These are phyloP conservation scores for Cyclaneusma minus DNA, from an alignment of 2,329 filamentous ascomycete genomes.

Conservation along the genomic window DNA sequence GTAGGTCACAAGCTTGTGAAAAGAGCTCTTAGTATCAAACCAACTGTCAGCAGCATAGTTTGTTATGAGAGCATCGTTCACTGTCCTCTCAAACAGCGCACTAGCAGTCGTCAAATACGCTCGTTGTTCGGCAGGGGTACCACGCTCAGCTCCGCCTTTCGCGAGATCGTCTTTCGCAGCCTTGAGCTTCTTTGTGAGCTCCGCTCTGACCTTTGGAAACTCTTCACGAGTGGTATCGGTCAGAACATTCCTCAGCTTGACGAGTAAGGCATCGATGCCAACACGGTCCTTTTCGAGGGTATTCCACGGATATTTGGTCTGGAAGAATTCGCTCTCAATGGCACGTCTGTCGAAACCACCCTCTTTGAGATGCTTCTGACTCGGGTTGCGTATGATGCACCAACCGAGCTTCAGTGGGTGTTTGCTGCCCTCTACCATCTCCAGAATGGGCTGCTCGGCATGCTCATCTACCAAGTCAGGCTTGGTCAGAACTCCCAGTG, in stretches of 20 bases:
- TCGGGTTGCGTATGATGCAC: constrained; percentile 6
- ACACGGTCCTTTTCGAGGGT: constrained; percentile 6
- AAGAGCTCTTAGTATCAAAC: no score
- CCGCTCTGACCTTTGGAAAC: constrained; percentile 5
- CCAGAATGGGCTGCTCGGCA: constrained; percentile 4
- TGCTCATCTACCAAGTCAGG: constrained; percentile 27
- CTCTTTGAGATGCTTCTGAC: constrained; percentile 5
- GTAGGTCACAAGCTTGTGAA: no score
- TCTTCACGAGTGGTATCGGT: constrained; percentile 5
- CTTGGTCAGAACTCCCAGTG: constrained; percentile 35
- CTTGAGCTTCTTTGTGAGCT: constrained; percentile 5
- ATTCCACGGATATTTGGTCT: constrained; percentile 6
- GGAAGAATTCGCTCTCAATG: constrained; percentile 4
- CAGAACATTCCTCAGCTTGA: constrained; percentile 5
- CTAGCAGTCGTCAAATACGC: constrained; percentile 5
- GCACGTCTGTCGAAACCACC: constrained; percentile 1
- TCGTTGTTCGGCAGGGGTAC: constrained; percentile 4
- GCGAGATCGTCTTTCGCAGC: constrained; percentile 4
- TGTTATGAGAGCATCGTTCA: no score
- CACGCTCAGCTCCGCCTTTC: constrained; percentile 3
- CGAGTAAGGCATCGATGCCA: constrained; percentile 7
- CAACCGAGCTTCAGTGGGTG: constrained; percentile 7
- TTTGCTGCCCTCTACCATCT: constrained; percentile 6
- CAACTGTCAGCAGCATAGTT: no score
- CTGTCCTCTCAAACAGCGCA: no score